These are phyloP conservation scores for Podila epigama DNA, from an alignment of 192 early-diverging fungal species.

Conservation along the genomic window DNA sequence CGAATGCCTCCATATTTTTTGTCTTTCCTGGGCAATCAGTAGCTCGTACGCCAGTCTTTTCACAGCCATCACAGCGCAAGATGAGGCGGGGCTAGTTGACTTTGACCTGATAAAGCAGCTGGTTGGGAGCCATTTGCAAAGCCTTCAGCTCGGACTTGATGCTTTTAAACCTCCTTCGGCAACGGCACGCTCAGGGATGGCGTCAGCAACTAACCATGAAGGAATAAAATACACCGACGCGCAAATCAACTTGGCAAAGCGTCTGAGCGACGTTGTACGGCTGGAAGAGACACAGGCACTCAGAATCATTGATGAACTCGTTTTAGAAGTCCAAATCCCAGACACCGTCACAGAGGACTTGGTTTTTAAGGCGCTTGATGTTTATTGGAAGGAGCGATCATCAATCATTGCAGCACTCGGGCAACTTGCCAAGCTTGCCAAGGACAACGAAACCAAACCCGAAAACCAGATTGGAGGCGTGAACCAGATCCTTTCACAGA, in stretches of 20 bases:
- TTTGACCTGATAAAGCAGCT: conserved; percentile 21
- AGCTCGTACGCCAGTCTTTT: conserved; percentile 24
- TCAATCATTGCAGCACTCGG: conserved; percentile 22
- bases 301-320: conserved; percentile 17
- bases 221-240: conserved; percentile 44
- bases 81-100: conserved; percentile 17
- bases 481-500: conserved; percentile 16
- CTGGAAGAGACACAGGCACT: conserved; percentile 53
- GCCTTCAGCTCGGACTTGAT: conserved; percentile 46
- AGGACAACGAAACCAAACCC: not conserved
- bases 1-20: too few species aligned
- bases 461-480: conserved; percentile 11
- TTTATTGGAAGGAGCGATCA: conserved; percentile 34
- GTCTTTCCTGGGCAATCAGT: not conserved
- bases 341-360: conserved; percentile 18
- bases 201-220: conserved; percentile 17
- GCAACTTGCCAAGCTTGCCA: conserved; percentile 11
- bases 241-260: conserved; percentile 50
- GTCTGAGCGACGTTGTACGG: conserved; percentile 44
- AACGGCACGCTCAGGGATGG: conserved; percentile 37
- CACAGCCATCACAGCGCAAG: conserved; percentile 10
- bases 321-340: conserved; percentile 11
- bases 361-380: conserved; percentile 12
- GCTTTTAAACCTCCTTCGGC: conserved; percentile 43
- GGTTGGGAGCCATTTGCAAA: conserved; percentile 32